Percentiles rank a stretch among this genome's conserved stretches.
Evolutionary conservation across 208 protist genomes (phyloP).

Genomic region (Wallacemonas rigidus): DNA sequence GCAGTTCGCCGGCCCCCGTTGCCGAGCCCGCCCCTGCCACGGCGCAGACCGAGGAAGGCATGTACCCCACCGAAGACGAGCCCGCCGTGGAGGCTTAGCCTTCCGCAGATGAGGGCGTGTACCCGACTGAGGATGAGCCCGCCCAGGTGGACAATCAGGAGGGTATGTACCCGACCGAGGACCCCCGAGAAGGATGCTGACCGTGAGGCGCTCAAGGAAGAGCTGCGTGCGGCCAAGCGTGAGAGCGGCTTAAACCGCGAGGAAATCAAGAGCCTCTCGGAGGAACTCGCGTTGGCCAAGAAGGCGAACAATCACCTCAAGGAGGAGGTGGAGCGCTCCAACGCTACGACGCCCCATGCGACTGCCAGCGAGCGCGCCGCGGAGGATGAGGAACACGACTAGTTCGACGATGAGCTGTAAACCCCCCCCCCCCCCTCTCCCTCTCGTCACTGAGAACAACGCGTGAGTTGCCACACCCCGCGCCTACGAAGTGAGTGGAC

Average conservation of each 20-base stretch:
- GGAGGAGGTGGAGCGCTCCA: constrained; percentile 1
- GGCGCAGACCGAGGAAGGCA: not conserved
- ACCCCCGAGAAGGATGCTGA: constrained; percentile 19
- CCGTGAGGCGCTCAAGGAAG: constrained; percentile 7
- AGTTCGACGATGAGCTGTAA: constrained; percentile 23
- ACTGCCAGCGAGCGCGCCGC: not conserved
- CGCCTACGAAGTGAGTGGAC: not conserved
- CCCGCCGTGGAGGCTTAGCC: not conserved
- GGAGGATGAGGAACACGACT: constrained; percentile 12
- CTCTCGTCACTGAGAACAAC: no score
- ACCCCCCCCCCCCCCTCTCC: not conserved
- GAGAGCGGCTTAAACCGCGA: constrained; percentile 22
- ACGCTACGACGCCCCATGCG: not conserved
- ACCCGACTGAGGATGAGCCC: constrained; percentile 10
- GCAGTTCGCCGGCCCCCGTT: constrained; percentile 3
- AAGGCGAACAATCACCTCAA: not conserved
- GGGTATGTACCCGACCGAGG: constrained; percentile 12
- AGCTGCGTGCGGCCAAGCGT: constrained; percentile 23
- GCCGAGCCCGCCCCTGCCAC: not conserved
- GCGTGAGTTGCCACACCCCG: not conserved
- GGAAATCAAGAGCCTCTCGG: constrained; percentile 20
- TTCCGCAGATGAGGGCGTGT: not conserved
- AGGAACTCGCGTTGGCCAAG: constrained; percentile 18
- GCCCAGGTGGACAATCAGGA: constrained; percentile 16
- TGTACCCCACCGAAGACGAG: constrained; percentile 16